These are phyloP conservation scores for Kuraishia capsulata DNA, from an alignment of 805 yeast species.

Conservation along the genomic window DNA sequence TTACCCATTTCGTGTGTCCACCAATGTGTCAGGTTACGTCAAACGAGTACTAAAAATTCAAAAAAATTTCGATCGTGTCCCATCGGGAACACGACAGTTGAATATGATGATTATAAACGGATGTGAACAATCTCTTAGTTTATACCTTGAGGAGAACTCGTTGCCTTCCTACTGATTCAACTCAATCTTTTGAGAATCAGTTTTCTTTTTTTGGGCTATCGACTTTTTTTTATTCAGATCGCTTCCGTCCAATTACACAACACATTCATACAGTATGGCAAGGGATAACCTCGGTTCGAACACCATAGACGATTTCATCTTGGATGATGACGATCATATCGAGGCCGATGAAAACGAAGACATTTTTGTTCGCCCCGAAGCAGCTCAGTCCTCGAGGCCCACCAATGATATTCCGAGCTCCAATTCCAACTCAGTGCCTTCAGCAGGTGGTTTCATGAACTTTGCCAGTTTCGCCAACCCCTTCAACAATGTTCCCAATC, in stretches of 20 bases:
- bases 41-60: not conserved
- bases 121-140: constrained; percentile 18
- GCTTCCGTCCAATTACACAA: not conserved
- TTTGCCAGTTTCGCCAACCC: constrained; percentile 26
- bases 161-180: constrained; percentile 17
- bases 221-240: not conserved
- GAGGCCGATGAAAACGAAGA: constrained; percentile 19
- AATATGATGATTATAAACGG: constrained; percentile 12
- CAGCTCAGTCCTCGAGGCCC: not conserved
- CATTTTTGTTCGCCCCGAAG: constrained; percentile 23
- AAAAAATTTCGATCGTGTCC: not conserved
- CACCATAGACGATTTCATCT: constrained; percentile 10
- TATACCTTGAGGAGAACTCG: constrained; percentile 13
- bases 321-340: constrained; percentile 7
- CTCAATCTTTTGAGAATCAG: not conserved
- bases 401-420: constrained; percentile 2
- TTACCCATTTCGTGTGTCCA: too few relatives aligned
- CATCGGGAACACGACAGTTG: not conserved
- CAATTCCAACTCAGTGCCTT: constrained; percentile 1
- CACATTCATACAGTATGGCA: not conserved
- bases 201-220: not conserved
- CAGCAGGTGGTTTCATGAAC: constrained; percentile 11
- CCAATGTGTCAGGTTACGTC: too few relatives aligned
- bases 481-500: constrained; percentile 11
- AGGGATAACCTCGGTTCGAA: constrained; percentile 1